phyloP scores from a whole-genome alignment of 2,329 filamentous ascomycete genomes.

The Aspergillus quadricinctus region DNA sequence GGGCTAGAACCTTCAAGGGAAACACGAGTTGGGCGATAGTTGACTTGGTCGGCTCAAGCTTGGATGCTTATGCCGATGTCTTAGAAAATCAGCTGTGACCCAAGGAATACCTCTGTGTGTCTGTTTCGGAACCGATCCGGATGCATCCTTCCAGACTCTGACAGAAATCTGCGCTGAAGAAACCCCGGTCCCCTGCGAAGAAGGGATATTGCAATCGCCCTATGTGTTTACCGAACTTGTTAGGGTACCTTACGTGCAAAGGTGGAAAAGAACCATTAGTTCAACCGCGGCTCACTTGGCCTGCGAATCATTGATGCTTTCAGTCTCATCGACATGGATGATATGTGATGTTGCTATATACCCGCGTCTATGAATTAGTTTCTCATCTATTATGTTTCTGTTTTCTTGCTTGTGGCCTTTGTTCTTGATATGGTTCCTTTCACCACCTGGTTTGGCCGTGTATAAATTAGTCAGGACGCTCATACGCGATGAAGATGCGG shows the following conservation, averaged over 20 bases:
- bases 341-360: constrained; percentile 19
- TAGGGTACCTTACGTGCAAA: neutral
- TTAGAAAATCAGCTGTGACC: constrained; percentile 30
- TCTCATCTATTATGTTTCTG: constrained; percentile 4
- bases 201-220: neutral
- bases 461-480: neutral
- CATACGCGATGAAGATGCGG: neutral
- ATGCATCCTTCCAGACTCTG: neutral
- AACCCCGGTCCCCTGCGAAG: neutral
- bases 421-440: constrained; percentile 8
- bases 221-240: neutral
- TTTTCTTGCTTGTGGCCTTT: constrained; percentile 3
- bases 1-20: constrained; percentile 44
- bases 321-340: constrained; percentile 2
- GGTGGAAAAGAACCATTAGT: neutral
- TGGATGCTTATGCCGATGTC: constrained; percentile 45
- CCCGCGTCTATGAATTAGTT: constrained; percentile 10
- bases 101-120: neutral
- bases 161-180: neutral
- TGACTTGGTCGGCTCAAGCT: constrained; percentile 43
- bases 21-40: constrained; percentile 48
- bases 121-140: neutral
- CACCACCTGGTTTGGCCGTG: constrained; percentile 1
- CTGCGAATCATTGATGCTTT: neutral
- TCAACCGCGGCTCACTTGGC: neutral